A percentile compares a stretch with the other conserved stretches of the same genome.
Evolutionary conservation across 2,329 filamentous ascomycete genomes (phyloP).

Genomic region (Parastagonospora avenae): DNA sequence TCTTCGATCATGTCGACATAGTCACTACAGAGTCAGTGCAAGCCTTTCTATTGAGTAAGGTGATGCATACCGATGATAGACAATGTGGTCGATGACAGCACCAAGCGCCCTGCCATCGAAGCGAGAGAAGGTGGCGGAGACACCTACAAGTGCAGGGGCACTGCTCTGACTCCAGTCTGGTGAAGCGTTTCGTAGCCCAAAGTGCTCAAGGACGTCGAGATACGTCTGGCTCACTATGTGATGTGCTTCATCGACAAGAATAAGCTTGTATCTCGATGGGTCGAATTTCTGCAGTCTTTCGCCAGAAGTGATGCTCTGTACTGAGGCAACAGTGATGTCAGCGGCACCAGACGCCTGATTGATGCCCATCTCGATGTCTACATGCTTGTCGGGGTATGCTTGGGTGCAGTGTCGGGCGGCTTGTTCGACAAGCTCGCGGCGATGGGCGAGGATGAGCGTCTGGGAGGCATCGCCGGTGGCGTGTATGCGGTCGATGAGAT

Average conservation of each 20-base stretch:
- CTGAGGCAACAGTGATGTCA: conserved; percentile 92
- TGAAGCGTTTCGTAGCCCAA: conserved; percentile 65
- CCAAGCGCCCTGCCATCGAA: conserved; percentile 85
- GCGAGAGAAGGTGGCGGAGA: conserved; percentile 80
- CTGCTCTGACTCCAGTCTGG: conserved; percentile 38
- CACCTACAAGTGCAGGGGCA: conserved; percentile 72
- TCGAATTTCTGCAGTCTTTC: conserved; percentile 83
- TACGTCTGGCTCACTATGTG: conserved; percentile 90
- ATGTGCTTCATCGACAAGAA: conserved; percentile 95
- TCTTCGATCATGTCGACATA: conserved; percentile 83
- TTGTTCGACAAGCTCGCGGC: conserved; percentile 92
- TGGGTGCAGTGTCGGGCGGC: conserved; percentile 81
- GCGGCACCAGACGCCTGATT: conserved; percentile 76
- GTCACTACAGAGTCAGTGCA: conserved; percentile 50
- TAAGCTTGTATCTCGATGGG: conserved; percentile 78
- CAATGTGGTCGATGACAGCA: conserved; percentile 88
- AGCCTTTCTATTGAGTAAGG: neutral
- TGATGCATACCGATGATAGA: conserved; percentile 74
- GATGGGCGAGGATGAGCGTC: conserved; percentile 89
- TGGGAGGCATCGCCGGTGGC: conserved; percentile 65
- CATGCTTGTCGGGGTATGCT: conserved; percentile 77
- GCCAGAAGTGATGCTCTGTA: conserved; percentile 80
- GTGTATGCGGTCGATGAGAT: conserved; percentile 81
- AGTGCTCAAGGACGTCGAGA: conserved; percentile 75
- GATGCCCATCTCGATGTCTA: conserved; percentile 92